Base-by-base conservation (phyloP, 352 stramenopile genomes). In the Thalassiosira mediterranea region DNA sequence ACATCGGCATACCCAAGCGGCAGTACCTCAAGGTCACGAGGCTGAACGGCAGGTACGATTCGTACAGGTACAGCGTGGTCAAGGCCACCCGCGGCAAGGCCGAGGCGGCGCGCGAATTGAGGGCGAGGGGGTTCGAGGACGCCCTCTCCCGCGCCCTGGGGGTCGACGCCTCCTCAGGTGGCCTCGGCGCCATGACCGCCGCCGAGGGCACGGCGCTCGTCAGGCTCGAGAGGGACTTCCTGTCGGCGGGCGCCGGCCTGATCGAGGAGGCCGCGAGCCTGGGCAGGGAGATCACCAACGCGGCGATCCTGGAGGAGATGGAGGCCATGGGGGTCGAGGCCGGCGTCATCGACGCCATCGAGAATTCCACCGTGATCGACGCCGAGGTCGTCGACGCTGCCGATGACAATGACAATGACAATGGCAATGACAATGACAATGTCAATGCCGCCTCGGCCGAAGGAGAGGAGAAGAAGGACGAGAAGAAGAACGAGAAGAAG, bases 11-110 rank as follows among this genome's bases (percentile, higher is more conserved):
- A 46, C 87, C 87, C 15, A 59, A 66, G 23, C 28, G 47, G 23
- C 34, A 88, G 49, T 93, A 83, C 58, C 31, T 93, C 8, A 74
- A 69, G 8, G 68, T 93, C 8, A 88, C 70, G 11, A 83, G 88
- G 54, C 40, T 91, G 0, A 93, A 93, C 73, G 64, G 73, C 8
- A 74, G 81, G 23, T 88, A 84, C 54, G 73, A 86, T 60, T 84
- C 72, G 3, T 91, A 91, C 56, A 60, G 85, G 11, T 93, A 89
- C 72, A 80, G 40, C 44, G 53, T 93, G 29, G 81, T 72, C 4
- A 69, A 77, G 42, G 83, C 88, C 13, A 91, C 83, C 1, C 26
- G 79, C 25, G 81, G 69, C 25, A 90, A 89, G 52, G 83, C 85
- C 3, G 44, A 56, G 4, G 88, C 88, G 0, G 81, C 83, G 0